Percentiles rank a stretch among this genome's conserved stretches.
Evolutionary conservation across 108 stramenopile species (phyloP).

Genomic region (Nitzschia sp.): DNA sequence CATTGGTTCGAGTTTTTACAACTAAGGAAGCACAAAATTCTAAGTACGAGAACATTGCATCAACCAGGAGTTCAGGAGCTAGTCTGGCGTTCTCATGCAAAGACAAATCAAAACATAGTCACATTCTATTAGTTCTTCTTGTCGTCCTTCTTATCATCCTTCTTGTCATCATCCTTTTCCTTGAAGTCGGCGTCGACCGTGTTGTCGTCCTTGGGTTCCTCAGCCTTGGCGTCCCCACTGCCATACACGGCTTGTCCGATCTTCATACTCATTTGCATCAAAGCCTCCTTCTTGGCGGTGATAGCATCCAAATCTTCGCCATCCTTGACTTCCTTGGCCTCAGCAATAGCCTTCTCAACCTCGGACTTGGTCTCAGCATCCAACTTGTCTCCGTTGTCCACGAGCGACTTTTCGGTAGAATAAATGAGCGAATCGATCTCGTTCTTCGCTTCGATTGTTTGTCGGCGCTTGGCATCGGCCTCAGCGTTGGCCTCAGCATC

Average conservation of each 20-base stretch:
- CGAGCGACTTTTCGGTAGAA: constrained; percentile 78
- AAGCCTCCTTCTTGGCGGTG: constrained; percentile 88
- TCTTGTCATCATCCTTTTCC: constrained; percentile 7
- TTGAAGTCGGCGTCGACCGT: constrained; percentile 77
- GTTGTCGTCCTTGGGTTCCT: constrained; percentile 81
- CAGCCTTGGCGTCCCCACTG: constrained; percentile 38
- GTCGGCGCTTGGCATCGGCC: constrained; percentile 89
- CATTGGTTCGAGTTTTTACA: no score
- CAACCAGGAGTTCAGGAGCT: no score
- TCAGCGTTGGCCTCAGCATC: constrained; percentile 98
- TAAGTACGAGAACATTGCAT: no score
- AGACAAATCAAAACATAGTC: no score
- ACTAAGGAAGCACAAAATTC: no score
- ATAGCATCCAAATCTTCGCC: constrained; percentile 86
- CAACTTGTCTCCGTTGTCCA: constrained; percentile 93
- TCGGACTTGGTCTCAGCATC: constrained; percentile 90
- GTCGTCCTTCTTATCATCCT: neutral
- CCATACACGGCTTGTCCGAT: constrained; percentile 98
- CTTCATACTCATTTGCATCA: constrained; percentile 93
- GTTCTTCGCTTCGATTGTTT: constrained; percentile 95
- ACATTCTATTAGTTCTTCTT: no score
- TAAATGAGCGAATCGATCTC: constrained; percentile 95
- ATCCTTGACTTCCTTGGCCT: constrained; percentile 90
- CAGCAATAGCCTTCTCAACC: constrained; percentile 90
- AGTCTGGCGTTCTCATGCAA: no score